A percentile compares a stretch with the other conserved stretches of the same genome.
Conservation (phyloP, 306 rosid genomes). For the Medicago lupulina region DNA sequence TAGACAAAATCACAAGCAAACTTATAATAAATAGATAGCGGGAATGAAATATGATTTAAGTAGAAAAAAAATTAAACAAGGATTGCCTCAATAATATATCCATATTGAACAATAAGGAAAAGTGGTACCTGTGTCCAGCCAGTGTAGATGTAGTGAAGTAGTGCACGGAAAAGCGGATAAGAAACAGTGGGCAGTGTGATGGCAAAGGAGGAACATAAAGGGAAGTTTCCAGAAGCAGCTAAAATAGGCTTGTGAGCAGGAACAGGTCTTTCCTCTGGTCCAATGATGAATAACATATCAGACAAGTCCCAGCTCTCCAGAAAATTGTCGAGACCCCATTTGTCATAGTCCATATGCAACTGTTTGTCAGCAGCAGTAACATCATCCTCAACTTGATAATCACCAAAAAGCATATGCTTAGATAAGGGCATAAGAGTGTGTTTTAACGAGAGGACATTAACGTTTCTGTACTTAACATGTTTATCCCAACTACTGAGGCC, state of each 20-base stretch:
- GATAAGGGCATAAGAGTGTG: constrained; percentile 64
- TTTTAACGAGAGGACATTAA: constrained; percentile 70
- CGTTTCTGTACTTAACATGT: constrained; percentile 89
- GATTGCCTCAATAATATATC: neutral
- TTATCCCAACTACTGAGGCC: constrained; percentile 99
- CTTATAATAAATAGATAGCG: neutral
- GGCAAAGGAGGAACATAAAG: constrained; percentile 57
- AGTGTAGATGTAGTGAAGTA: constrained; percentile 84
- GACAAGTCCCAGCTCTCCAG: constrained; percentile 86
- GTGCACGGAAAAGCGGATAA: constrained; percentile 68
- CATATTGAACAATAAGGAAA: neutral
- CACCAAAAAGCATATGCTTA: constrained; percentile 66
- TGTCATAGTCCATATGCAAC: constrained; percentile 53
- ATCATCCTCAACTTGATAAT: constrained; percentile 58
- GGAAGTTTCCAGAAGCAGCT: constrained; percentile 73
- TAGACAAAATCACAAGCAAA: constrained; percentile 8
- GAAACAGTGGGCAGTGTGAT: constrained; percentile 58
- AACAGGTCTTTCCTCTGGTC: constrained; percentile 67
- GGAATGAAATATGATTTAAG: neutral
- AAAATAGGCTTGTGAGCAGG: constrained; percentile 92
- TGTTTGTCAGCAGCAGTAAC: constrained; percentile 30
- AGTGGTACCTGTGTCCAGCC: constrained; percentile 76
- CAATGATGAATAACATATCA: constrained; percentile 69
- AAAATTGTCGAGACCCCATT: constrained; percentile 82
- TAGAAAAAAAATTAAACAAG: neutral